Conservation (phyloP, 1,284 basidiomycete species). For the Termitomyces sp. region DNA sequence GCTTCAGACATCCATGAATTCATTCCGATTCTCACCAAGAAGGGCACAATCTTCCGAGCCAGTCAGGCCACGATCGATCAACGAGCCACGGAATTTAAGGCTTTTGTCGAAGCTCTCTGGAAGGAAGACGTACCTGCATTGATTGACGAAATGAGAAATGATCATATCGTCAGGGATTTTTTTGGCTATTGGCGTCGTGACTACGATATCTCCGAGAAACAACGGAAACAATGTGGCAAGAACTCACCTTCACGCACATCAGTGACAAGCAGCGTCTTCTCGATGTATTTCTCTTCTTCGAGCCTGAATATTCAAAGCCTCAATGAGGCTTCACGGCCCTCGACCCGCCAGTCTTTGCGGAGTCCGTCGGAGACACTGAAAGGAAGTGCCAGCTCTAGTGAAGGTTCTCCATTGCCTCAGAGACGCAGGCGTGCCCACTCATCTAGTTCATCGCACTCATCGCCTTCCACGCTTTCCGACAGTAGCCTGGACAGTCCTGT, state of each 20-base stretch:
- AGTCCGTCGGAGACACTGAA: conserved; percentile 6
- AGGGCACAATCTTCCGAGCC: conserved; percentile 64
- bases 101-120: conserved; percentile 56
- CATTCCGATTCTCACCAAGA: conserved; percentile 64
- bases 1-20: conserved; percentile 60
- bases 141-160: conserved; percentile 58
- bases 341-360: conserved; percentile 5
- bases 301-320: conserved; percentile 19
- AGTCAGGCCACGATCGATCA: conserved; percentile 63
- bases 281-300: conserved; percentile 51
- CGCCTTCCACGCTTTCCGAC: conserved; percentile 34
- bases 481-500: conserved; percentile 30
- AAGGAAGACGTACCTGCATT: conserved; percentile 57
- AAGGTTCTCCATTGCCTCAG: conserved; percentile 20
- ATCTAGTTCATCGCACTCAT: conserved; percentile 38
- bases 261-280: conserved; percentile 44
- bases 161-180: conserved; percentile 60
- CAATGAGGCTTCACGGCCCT: conserved; percentile 8
- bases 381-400: conserved; percentile 26
- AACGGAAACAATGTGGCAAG: conserved; percentile 28
- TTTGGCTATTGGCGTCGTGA: conserved; percentile 74
- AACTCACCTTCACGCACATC: conserved; percentile 27
- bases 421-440: conserved; percentile 31
- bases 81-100: conserved; percentile 52
- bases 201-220: conserved; percentile 50